Percentiles rank a stretch among this genome's conserved stretches.
Evolutionary conservation across 176 grass and related monocot genomes (phyloP).

Genomic region (Pharus latifolius): DNA sequence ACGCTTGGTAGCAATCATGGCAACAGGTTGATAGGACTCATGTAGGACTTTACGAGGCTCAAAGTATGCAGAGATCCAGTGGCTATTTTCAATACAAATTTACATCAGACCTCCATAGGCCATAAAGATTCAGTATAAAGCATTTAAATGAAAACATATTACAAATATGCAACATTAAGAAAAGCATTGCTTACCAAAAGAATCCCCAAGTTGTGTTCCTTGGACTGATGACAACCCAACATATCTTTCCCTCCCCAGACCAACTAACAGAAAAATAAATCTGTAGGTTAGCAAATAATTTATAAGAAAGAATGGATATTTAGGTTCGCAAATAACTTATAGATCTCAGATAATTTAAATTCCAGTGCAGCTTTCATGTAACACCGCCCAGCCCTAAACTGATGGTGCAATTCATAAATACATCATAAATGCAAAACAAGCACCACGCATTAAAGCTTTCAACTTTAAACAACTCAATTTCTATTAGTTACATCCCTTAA

Average conservation of each 20-base stretch:
- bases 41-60: too few relatives aligned
- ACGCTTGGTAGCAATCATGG: too few relatives aligned
- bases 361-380: too few relatives aligned
- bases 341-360: neutral
- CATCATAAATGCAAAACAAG: too few relatives aligned
- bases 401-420: too few relatives aligned
- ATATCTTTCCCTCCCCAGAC: conserved; percentile 62
- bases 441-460: too few relatives aligned
- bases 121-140: neutral
- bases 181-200: conserved; percentile 68
- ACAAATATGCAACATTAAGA: neutral
- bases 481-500: neutral
- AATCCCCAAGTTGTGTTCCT: conserved; percentile 93
- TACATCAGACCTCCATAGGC: neutral
- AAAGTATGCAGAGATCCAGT: neutral
- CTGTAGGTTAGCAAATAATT: neutral
- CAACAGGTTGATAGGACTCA: too few relatives aligned
- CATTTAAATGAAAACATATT: neutral
- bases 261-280: conserved; percentile 44
- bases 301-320: neutral
- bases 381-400: too few relatives aligned
- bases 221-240: conserved; percentile 26
- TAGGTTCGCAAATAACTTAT: neutral
- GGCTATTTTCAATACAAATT: neutral
- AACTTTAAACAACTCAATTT: neutral